Percentiles rank a stretch among this genome's conserved stretches.
Evolutionary conservation across 768 basidiomycete genomes (phyloP).

Genomic region (Amanita muscaria): DNA sequence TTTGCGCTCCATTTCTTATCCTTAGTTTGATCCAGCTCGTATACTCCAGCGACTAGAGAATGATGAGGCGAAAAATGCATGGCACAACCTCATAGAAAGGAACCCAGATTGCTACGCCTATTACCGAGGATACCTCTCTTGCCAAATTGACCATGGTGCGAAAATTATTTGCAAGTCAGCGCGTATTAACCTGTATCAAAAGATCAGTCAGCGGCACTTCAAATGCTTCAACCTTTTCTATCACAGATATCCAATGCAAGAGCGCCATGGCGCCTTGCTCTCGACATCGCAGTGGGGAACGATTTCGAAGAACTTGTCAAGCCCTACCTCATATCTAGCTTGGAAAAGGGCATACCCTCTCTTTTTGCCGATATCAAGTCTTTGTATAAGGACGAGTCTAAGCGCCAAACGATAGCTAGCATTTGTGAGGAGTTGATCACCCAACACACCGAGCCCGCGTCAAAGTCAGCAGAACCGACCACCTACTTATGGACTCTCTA

Average conservation of each 20-base stretch:
- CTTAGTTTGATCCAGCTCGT: constrained; percentile 44
- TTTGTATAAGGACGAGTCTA: constrained; percentile 59
- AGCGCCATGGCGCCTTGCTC: constrained; percentile 65
- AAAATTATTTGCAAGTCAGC: constrained; percentile 3
- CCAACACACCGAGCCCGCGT: constrained; percentile 15
- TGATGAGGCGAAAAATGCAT: constrained; percentile 72
- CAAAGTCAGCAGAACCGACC: constrained; percentile 49
- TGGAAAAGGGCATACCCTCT: constrained; percentile 86
- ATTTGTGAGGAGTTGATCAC: constrained; percentile 43
- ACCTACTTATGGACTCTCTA: constrained; percentile 92
- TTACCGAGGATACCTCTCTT: constrained; percentile 64
- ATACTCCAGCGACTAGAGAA: constrained; percentile 59
- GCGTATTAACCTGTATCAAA: constrained; percentile 27
- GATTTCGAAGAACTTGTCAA: constrained; percentile 57
- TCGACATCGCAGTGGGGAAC: constrained; percentile 58
- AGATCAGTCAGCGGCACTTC: constrained; percentile 48
- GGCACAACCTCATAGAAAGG: constrained; percentile 71
- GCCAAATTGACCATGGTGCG: constrained; percentile 62
- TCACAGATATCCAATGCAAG: constrained; percentile 56
- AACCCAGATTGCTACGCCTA: constrained; percentile 81
- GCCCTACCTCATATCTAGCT: constrained; percentile 58
- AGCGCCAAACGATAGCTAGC: constrained; percentile 61
- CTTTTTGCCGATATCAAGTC: constrained; percentile 88
- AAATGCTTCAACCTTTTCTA: constrained; percentile 50
- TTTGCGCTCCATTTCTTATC: constrained; percentile 8